Conservation (phyloP, 495 filamentous ascomycete species). For the Tuber borchii region DNA sequence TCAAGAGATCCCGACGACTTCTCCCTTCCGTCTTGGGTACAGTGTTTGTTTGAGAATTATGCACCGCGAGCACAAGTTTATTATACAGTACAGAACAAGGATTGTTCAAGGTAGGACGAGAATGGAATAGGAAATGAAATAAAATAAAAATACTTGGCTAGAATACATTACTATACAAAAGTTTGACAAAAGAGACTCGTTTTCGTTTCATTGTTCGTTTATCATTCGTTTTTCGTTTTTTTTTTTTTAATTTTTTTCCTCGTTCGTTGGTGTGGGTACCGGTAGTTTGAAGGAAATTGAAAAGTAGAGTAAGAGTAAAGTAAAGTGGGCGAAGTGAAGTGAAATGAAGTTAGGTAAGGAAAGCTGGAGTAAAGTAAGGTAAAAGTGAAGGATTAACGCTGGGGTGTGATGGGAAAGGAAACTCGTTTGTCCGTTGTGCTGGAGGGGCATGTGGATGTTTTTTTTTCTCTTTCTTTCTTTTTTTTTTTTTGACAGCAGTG, state of each 20-base stretch:
- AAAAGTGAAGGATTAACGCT: not conserved
- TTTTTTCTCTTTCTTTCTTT: not conserved
- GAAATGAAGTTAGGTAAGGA: not conserved
- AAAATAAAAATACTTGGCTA: not conserved
- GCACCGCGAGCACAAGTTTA: not conserved
- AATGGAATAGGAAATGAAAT: not conserved
- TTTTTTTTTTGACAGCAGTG: not conserved
- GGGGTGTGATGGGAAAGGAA: not conserved
- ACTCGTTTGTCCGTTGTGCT: constrained; percentile 4
- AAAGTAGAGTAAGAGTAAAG: not conserved
- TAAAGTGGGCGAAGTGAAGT: not conserved
- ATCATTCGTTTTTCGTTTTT: not conserved
- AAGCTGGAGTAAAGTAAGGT: not conserved
- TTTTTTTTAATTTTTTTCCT: not conserved
- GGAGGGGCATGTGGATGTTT: not conserved
- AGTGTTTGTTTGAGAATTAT: not conserved
- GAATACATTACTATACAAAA: not conserved
- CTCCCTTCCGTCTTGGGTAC: not conserved
- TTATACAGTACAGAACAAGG: not conserved
- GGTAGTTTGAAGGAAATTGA: not conserved
- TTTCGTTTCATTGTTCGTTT: not conserved
- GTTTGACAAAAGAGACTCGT: not conserved
- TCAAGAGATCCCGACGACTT: too few species aligned
- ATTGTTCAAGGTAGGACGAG: not conserved
- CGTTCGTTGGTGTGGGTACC: not conserved